Conservation (phyloP, 352 stramenopile genomes). For the Phytophthora agathidicida region DNA sequence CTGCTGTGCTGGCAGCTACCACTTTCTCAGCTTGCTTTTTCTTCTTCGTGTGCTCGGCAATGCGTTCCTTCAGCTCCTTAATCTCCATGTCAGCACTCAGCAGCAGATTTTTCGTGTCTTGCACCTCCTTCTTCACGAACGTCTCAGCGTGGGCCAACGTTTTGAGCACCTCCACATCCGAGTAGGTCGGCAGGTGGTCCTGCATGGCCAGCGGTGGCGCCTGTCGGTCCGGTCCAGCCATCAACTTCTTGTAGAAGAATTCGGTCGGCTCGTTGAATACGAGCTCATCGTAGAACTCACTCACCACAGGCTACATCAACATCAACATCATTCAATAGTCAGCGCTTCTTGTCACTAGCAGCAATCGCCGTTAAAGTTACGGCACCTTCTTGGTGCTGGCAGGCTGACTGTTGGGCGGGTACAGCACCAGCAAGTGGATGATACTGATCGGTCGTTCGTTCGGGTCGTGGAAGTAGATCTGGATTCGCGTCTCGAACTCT, state of each 20-base stretch:
- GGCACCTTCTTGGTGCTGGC: slow-evolving; percentile 90
- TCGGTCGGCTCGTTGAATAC: slow-evolving; percentile 98
- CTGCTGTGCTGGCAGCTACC: slow-evolving; percentile 23
- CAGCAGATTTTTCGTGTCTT: slow-evolving; percentile 74
- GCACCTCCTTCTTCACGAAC: slow-evolving; percentile 78
- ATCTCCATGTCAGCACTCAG: slow-evolving; percentile 72
- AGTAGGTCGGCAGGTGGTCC: slow-evolving; percentile 89
- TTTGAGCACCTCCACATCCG: slow-evolving; percentile 89
- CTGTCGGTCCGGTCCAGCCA: slow-evolving; percentile 67
- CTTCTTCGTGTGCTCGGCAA: slow-evolving; percentile 79
- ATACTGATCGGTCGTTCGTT: slow-evolving; percentile 92
- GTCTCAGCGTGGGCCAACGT: slow-evolving; percentile 81
- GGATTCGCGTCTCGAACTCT: slow-evolving; percentile 97
- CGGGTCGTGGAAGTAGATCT: slow-evolving; percentile 96
- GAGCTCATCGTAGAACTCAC: slow-evolving; percentile 97
- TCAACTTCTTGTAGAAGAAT: slow-evolving; percentile 95
- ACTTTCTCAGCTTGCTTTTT: slow-evolving; percentile 73
- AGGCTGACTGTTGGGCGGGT: slow-evolving; percentile 83
- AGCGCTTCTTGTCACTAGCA: not conserved
- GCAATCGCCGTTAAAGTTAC: slow-evolving; percentile 1
- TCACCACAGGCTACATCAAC: slow-evolving; percentile 88
- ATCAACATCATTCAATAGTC: slow-evolving; percentile 2
- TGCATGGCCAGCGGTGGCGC: slow-evolving; percentile 73
- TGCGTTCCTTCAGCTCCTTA: slow-evolving; percentile 76
- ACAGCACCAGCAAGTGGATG: slow-evolving; percentile 88